Base-by-base conservation (phyloP, 768 basidiomycete genomes). In the Nidularia pulvinata region DNA sequence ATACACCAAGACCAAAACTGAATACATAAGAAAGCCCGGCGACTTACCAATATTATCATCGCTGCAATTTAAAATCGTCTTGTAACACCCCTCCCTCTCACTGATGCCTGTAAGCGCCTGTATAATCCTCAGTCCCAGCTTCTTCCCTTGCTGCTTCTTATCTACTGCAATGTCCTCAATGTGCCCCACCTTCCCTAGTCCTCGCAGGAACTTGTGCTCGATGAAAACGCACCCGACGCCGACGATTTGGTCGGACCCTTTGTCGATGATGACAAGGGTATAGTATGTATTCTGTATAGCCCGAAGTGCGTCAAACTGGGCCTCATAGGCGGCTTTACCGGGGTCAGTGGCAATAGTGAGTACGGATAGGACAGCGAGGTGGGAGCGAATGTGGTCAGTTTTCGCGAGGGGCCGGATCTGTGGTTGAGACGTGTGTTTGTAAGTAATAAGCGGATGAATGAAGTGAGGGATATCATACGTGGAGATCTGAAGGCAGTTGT, bases 121-220 rank as follows among this genome's bases (percentile, higher is more conserved):
- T 65, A 99, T 94, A 60, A 98, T 78, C 60, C 88, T 80, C 71
- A 91, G 69, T 0, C 97, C 97, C 33, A 99, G 79, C 69, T 93
- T 95, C 73, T 89, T 89, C 33, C 97, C 97, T 77, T 97, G 95
- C 72, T 90, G 83, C 43, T 69, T 76, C 71, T 88, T 86, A 71
- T 91, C 85, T 16, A 99, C 95, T 2, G 93, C 95, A 57, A 99
- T 97, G 67, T 99, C 97, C 72, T 99, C 97, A 57, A 99, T 95
- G 65, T 99, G 97, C 0, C 95, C 97, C 11, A 94, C 91, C 57
- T 80, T 79, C 16, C 93, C 92, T n/a, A 92, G 75, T 1, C 82
- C 85, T 37, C 95, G 82, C 44, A 95, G 74, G 79, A 98, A 98
- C 75, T 99, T 98, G 73, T 89, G 89, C 72, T 99, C 97, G 57